Evolutionary conservation across 2,329 filamentous ascomycete genomes (phyloP), one percentile per base, ranked within the genome.

Genomic region (Colletotrichum eleusines): DNA sequence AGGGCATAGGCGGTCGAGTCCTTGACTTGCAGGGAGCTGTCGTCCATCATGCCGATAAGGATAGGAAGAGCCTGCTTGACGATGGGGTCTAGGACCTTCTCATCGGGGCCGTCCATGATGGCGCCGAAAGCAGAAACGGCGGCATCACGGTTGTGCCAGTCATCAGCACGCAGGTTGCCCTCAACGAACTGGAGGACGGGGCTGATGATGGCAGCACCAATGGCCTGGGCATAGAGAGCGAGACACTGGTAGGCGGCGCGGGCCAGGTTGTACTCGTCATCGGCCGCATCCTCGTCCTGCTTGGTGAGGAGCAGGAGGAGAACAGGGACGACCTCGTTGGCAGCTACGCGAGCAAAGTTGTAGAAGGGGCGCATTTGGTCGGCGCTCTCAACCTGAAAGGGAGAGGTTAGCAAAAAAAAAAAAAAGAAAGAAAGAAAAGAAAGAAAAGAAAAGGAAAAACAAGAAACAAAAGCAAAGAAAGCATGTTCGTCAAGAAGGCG

Each of bases 41-140:
- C 96, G 69, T 96, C 91, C 94, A 98, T 98, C 89, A 91, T 91
- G 75, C 88, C 90, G 78, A 99, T 96, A 61, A 99, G 87, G 65
- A 98, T 93, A 63, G 94, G 92, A 60, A 99, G 88, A 72, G 95
- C 96, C 81, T 98, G 95, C 85, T 97, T 97, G 78, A 99, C 94
- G 67, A 99, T 92, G 67, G 95, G 95, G 77, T 97, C 94, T 63
- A 99, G 86, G 60, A 95, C 90, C 84, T 93, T 94, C 81, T 97
- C 93, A 70, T 98, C 96, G 1, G 96, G 96, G 33, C 96, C 96
- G 79, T 99, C 96, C 95, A 99, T 98, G 76, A 99, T 98, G 75
- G 95, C 96, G 73, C 96, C 96, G 76, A 99, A 98, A 23, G 96
- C 95, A 71, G 96, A 97, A 40, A 99, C 96, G 61, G 96, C 95